Conservation (phyloP, 768 basidiomycete species). For the Tephrocybe sp. region DNA sequence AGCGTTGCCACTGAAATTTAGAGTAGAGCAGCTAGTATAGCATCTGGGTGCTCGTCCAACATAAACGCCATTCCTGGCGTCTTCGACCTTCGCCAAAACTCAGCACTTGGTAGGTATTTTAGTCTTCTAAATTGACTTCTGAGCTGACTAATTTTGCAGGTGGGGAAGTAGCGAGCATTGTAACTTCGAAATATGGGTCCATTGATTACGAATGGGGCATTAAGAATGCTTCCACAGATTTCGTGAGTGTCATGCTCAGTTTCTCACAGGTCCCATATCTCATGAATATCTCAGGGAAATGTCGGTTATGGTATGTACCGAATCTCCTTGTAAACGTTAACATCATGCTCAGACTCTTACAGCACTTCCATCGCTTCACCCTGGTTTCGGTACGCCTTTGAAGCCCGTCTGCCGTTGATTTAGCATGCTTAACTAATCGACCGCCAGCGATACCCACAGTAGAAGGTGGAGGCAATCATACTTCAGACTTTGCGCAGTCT, state of each 20-base stretch:
- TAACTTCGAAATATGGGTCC: constrained; percentile 55
- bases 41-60: constrained; percentile 18
- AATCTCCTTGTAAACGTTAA: background rate
- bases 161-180: constrained; percentile 39
- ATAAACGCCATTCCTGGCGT: constrained; percentile 6
- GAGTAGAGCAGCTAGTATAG: constrained; percentile 17
- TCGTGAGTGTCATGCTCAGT: constrained; percentile 66
- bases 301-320: background rate
- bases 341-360: background rate
- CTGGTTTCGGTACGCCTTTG: constrained; percentile 45
- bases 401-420: background rate
- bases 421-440: background rate
- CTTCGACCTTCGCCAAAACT: constrained; percentile 22
- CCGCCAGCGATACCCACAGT: constrained; percentile 69
- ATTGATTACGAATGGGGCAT: constrained; percentile 69
- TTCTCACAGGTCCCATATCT: no score
- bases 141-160: background rate
- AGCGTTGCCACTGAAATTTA: background rate
- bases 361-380: constrained; percentile 68
- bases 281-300: constrained; percentile 42
- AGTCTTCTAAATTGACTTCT: background rate
- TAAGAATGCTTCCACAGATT: constrained; percentile 72
- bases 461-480: constrained; percentile 73
- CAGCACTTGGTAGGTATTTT: constrained; percentile 39
- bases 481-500: constrained; percentile 57